phyloP scores from a whole-genome alignment of 2,329 filamentous ascomycete genomes.

The Arthroderma uncinatum region DNA sequence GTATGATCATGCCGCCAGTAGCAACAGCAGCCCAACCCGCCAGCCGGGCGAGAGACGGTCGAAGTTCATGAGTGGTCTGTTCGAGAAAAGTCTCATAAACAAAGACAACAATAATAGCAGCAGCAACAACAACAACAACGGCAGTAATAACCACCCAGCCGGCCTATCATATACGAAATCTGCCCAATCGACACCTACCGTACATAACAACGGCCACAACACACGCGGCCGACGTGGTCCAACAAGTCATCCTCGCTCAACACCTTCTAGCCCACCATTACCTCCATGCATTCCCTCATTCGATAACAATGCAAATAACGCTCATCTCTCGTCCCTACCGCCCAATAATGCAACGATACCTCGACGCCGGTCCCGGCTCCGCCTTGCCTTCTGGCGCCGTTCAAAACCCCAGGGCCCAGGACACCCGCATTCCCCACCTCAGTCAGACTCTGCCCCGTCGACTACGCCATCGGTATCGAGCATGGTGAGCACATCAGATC shows the following conservation, averaged over 20 bases:
- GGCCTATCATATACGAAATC: background rate
- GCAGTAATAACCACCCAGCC: background rate
- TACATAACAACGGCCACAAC: background rate
- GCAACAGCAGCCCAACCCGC: background rate
- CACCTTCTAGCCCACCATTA: slow-evolving; percentile 3
- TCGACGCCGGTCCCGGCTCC: slow-evolving; percentile 30
- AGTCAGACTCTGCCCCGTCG: background rate
- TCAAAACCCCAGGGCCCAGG: background rate
- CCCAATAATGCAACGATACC: slow-evolving; percentile 12
- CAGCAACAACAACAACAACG: background rate
- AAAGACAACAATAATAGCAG: slow-evolving; percentile 8
- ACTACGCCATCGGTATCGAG: background rate
- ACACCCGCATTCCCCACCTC: background rate
- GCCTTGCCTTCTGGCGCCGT: slow-evolving; percentile 32
- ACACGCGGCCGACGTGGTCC: background rate
- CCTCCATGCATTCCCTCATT: slow-evolving; percentile 1
- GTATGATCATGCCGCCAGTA: background rate
- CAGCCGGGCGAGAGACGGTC: background rate
- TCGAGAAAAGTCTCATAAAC: slow-evolving; percentile 16
- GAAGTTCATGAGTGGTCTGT: slow-evolving; percentile 11
- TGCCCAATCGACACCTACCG: background rate
- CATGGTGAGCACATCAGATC: background rate
- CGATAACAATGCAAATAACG: slow-evolving; percentile 1
- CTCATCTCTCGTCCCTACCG: background rate
- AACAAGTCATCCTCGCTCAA: slow-evolving; percentile 9